Evolutionary conservation across 2,329 filamentous ascomycete genomes (phyloP), one percentile per base, ranked within the genome.

Genomic region (Orbilia ellipsospora): DNA sequence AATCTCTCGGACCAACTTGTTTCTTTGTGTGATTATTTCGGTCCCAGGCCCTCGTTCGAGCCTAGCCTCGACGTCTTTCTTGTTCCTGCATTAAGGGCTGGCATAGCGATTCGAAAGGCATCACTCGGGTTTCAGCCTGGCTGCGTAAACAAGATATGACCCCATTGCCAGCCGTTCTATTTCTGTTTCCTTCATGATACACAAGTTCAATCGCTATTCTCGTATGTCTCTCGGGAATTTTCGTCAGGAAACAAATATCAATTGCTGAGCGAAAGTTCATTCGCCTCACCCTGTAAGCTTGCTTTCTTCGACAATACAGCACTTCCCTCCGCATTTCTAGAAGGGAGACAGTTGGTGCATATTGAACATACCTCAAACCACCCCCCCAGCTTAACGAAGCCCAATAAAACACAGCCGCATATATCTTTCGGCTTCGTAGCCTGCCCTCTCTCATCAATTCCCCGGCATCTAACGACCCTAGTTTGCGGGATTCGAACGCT

Each of bases 341-440:
- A 48, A 18, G 48, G 18, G 48, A 52, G 48, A 6, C 48, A 52
- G 20, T n/a, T 23, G 55, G 10, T n/a, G 40, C 55, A 59, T 45
- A 45, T 45, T 59, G 36, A 40, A 59, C 36, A 45, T 40, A 44
- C 66, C 31, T 36, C 59, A 61, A 63, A 62, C 31, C 62, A 63
- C 23, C 66, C 66, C 66, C 31, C 31, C 66, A 63, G 66, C 55
- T 70, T 70, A 70, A 70, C 66, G 66, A 70, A 70, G 48, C 16
- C 66, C 66, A 70, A 73, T 73, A 73, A 66, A 54, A 73, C 60
- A 52, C 68, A 73, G 55, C 68, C 54, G 52, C 67, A 65, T 64
- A 68, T 67, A 67, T 74, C 70, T 28, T 74, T 74, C 70, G 70
- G 70, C 70, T 74, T 74, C 57, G 57, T 56, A 67, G 54, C 70